phyloP scores from a whole-genome alignment of 768 basidiomycete species.

The Kwoniella botswanensis region DNA sequence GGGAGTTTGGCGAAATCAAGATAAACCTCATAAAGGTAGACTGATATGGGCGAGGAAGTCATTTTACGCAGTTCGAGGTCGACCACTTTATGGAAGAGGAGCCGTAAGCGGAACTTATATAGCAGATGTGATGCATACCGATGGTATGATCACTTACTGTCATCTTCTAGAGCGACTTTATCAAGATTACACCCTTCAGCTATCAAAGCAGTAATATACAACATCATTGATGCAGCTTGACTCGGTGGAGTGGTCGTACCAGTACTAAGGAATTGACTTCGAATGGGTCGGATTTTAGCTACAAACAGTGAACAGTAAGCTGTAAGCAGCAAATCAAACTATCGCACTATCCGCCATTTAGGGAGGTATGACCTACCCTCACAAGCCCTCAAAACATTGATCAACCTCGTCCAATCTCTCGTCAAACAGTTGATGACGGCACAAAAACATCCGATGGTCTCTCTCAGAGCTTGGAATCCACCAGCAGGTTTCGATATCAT shows the following conservation, averaged over 20 bases:
- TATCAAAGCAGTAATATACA: conserved; percentile 82
- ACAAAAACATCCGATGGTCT: conserved; percentile 90
- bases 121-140: no score
- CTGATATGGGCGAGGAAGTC: conserved; percentile 74
- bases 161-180: conserved; percentile 67
- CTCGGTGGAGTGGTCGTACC: conserved; percentile 22
- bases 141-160: conserved; percentile 61
- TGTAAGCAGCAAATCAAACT: neutral
- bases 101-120: no score
- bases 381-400: conserved; percentile 82
- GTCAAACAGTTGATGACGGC: conserved; percentile 82
- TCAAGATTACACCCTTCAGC: conserved; percentile 92
- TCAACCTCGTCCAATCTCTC: conserved; percentile 77
- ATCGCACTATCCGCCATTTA: neutral
- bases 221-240: conserved; percentile 63
- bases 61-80: conserved; percentile 67
- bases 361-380: conserved; percentile 65
- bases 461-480: conserved; percentile 74
- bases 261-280: conserved; percentile 66
- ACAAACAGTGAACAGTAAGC: neutral
- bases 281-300: conserved; percentile 63
- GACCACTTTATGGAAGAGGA: conserved; percentile 52
- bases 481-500: conserved; percentile 87
- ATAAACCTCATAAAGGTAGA: conserved; percentile 77
- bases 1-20: conserved; percentile 75